Conservation (phyloP, 371 early-diverging fungal genomes). For the Mortierella polycephala region DNA sequence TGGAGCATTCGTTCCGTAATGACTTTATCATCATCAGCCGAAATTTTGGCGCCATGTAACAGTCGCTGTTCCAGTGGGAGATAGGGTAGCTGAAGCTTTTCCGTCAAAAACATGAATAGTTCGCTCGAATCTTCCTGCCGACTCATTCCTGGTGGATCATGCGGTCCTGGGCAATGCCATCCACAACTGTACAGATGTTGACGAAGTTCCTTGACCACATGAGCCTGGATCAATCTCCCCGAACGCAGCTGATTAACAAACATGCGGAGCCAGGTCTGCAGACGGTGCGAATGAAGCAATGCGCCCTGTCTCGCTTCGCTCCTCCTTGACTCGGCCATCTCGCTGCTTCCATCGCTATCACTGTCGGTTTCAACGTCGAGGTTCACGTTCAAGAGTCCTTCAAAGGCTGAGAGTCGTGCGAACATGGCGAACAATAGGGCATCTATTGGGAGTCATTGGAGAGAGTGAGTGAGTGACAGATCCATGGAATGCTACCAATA, state of each 20-base stretch:
- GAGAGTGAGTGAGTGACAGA: neutral
- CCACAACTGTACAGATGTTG: conserved; percentile 59
- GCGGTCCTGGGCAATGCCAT: conserved; percentile 58
- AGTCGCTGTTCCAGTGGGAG: conserved; percentile 66
- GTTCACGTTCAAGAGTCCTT: conserved; percentile 55
- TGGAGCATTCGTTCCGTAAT: conserved; percentile 67
- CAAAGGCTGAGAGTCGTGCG: conserved; percentile 61
- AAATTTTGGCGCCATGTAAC: conserved; percentile 66
- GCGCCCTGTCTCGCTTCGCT: conserved; percentile 20
- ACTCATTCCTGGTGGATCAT: conserved; percentile 50
- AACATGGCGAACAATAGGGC: conserved; percentile 71
- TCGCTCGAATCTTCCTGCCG: conserved; percentile 70
- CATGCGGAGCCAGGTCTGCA: conserved; percentile 63
- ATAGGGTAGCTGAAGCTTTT: conserved; percentile 65
- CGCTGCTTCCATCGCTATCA: conserved; percentile 35
- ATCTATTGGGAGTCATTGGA: conserved; percentile 31
- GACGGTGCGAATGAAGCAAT: conserved; percentile 29
- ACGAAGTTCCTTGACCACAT: conserved; percentile 61
- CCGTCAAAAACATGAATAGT: conserved; percentile 66
- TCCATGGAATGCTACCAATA: neutral
- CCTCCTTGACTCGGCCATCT: conserved; percentile 1
- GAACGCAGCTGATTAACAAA: conserved; percentile 67
- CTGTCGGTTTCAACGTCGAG: conserved; percentile 44
- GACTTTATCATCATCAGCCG: conserved; percentile 64
- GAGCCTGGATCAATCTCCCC: conserved; percentile 57